Conservation (phyloP, 257 asterid species). For the Apocynum venetum region DNA sequence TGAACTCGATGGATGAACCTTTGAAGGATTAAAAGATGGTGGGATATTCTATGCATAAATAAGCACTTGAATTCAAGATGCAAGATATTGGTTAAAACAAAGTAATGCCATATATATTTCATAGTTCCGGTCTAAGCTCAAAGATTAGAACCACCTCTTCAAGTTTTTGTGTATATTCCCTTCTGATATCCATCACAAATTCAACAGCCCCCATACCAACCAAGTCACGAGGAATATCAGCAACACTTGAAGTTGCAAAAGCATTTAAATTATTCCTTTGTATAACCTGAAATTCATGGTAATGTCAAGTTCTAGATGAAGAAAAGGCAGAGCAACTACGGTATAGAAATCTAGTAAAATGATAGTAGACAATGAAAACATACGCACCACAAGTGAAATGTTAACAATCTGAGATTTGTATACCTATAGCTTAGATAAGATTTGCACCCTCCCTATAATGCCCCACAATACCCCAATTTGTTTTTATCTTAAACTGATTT, state of each 20-base stretch:
- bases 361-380: neutral
- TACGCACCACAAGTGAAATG: neutral
- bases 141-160: constrained; percentile 50
- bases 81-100: neutral
- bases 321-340: constrained; percentile 9
- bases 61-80: neutral
- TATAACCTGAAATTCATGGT: constrained; percentile 38
- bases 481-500: too few relatives aligned
- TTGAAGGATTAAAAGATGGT: neutral
- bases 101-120: neutral
- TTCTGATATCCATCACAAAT: constrained; percentile 56
- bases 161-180: constrained; percentile 62
- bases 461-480: too few relatives aligned
- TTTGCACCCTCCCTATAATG: neutral
- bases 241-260: constrained; percentile 29
- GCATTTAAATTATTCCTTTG: constrained; percentile 40
- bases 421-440: neutral
- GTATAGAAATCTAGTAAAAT: neutral
- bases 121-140: neutral
- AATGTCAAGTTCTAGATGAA: constrained; percentile 13
- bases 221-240: constrained; percentile 41
- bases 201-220: constrained; percentile 51
- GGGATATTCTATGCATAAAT: neutral
- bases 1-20: neutral
- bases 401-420: neutral